These are phyloP conservation scores for Platanus orientalis DNA, from an alignment of 164 flowering plant genomes.

Conservation along the genomic window DNA sequence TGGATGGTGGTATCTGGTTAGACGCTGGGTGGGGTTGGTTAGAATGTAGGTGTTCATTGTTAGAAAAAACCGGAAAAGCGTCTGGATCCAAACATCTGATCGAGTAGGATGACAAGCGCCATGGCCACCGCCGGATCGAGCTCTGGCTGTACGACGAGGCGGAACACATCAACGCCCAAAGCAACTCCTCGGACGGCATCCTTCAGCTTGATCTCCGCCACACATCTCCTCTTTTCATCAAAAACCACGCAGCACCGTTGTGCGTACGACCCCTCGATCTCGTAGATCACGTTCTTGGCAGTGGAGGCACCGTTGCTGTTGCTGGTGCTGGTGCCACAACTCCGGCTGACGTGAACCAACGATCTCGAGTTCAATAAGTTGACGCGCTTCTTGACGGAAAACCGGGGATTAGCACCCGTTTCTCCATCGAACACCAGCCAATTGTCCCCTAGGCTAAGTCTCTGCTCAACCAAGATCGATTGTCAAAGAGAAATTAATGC, in stretches of 20 bases:
- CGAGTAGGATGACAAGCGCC: conserved; percentile 70
- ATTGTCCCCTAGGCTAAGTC: conserved; percentile 47
- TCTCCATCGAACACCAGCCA: conserved; percentile 74
- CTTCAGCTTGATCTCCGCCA: conserved; percentile 64
- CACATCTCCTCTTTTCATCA: conserved; percentile 37
- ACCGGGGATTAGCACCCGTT: conserved; percentile 33
- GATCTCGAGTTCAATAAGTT: conserved; percentile 38
- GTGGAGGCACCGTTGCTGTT: background rate
- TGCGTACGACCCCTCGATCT: conserved; percentile 60
- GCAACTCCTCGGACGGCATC: conserved; percentile 51
- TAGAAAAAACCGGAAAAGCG: conserved; percentile 1
- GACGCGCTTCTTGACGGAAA: conserved; percentile 39
- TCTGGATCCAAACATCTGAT: conserved; percentile 66
- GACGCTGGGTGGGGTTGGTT: background rate
- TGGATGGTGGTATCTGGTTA: background rate
- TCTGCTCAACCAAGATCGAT: conserved; percentile 29
- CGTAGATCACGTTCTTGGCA: conserved; percentile 22
- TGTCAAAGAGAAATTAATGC: background rate
- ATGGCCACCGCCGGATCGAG: conserved; percentile 54
- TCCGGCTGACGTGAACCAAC: conserved; percentile 36
- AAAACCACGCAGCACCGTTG: conserved; percentile 53
- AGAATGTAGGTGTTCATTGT: background rate
- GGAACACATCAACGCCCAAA: conserved; percentile 68
- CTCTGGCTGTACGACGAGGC: conserved; percentile 49
- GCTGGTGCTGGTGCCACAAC: background rate